Evolutionary conservation across 495 filamentous ascomycete species (phyloP), one percentile per base, ranked within the genome.

Genomic region (Corynascus novoguineensis): DNA sequence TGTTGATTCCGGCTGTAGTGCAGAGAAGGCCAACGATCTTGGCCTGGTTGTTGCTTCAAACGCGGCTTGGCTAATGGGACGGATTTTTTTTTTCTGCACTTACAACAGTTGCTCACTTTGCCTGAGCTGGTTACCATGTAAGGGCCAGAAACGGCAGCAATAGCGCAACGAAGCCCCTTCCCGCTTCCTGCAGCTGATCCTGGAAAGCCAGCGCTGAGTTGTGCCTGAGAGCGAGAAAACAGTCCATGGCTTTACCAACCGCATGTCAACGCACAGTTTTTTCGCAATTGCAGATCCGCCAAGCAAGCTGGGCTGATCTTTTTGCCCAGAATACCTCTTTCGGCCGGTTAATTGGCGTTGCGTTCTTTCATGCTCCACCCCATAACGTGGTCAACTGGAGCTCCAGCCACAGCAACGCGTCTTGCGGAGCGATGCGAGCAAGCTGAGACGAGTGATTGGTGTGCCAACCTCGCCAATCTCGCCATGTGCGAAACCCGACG

Each of bases 131-230:
- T n/a, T n/a, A n/a, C n/a, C n/a, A 17, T 35, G 27, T 19, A 45
- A 31, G 27, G 45, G 42, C 50, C 55, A 45, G 50, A 59, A 59
- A 44, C 34, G 60, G 60, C 45, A 62, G 59, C 28, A 50, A 55
- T 34, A 28, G 47, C 55, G 60, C 58, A 41, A 49, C 32, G n/a
- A 24, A 11, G 4, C 5, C 21, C 45, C 27, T 0, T 31, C 27
- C 12, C 4, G 29, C n/a, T 31, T 37, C 27, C 22, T 45, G 6
- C 24, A 24, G 22, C 14, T 14, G 11, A 45, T n/a, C n/a, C n/a
- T n/a, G n/a, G n/a, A n/a, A n/a, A 15, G 22, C 28, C 5, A 22
- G 17, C 11, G 17, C 19, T 24, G n/a, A 1, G 2, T 3, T 27
- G 27, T 25, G 25, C 7, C 28, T 21, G 31, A 35, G 10, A 12